Evolutionary conservation across 148 eudicot genomes (phyloP).

Genomic region (Rhododendron henanense): DNA sequence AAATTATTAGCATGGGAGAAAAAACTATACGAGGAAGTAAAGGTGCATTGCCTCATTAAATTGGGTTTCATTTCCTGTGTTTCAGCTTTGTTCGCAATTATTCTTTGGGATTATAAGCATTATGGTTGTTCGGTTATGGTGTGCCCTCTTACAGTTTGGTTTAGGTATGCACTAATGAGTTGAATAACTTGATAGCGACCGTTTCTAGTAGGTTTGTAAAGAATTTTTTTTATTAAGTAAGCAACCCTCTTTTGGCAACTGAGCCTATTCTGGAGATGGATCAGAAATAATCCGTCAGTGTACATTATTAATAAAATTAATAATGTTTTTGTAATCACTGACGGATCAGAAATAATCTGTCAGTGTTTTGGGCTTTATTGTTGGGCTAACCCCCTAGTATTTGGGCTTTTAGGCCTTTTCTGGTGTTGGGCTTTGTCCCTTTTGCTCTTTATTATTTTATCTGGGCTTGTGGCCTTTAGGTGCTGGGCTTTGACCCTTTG

Average conservation of each 20-base stretch:
- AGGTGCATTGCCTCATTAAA: slow-evolving; percentile 42
- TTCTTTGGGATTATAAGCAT: neutral
- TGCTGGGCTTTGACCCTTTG: no score
- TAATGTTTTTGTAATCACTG: no score
- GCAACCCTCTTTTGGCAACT: neutral
- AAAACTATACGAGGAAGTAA: slow-evolving; percentile 95
- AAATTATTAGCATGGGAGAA: slow-evolving; percentile 99
- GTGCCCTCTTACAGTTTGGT: neutral
- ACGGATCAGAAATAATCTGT: no score
- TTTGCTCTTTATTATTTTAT: no score
- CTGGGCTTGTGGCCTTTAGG: no score
- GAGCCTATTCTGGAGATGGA: neutral
- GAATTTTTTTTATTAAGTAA: neutral
- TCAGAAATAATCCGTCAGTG: neutral
- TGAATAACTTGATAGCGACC: neutral
- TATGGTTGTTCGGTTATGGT: neutral
- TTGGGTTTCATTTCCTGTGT: neutral
- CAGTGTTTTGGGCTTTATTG: no score
- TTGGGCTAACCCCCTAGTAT: no score
- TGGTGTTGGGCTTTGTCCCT: no score
- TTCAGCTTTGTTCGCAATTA: neutral
- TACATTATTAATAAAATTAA: neutral
- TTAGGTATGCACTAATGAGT: neutral
- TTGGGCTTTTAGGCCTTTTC: no score
- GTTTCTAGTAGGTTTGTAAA: neutral